Base-by-base conservation (phyloP, 2,329 filamentous ascomycete genomes). In the Amphichorda felina region DNA sequence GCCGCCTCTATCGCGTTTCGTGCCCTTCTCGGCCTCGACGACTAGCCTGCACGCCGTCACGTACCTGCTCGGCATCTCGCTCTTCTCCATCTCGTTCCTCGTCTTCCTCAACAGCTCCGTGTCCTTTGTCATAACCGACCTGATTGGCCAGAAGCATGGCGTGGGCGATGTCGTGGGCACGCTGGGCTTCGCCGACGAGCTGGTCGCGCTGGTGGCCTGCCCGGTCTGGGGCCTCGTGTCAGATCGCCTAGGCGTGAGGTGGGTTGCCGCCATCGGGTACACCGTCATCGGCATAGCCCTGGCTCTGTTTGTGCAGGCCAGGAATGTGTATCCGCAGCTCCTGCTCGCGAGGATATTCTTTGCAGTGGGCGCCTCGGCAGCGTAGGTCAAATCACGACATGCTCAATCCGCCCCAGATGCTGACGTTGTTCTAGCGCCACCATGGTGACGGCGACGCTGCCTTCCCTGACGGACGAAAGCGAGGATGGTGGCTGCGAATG, bases 401-500 rank as follows among this genome's bases (percentile, higher is more conserved):
- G n/a, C n/a, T n/a, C n/a, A n/a, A n/a, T n/a, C n/a, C n/a, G n/a
- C n/a, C n/a, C n/a, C n/a, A n/a, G n/a, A n/a, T n/a, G n/a, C n/a
- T n/a, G n/a, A n/a, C n/a, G n/a, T n/a, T n/a, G n/a, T n/a, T 40
- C 9, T 37, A 76, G 72, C 5, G 72, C 87, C 11, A 96, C 91
- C 2, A 98, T 98, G 91, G 91, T 98, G 15, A 96, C 91, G 8
- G 91, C 91, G 4, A 86, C 94, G 31, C 67, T 98, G 17, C 91
- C 91, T 2, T 79, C 72, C 9, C 59, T 81, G 44, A 78, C 75
- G 5, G 70, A 71, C 42, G 70, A 74, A 22, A 59, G 51, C 27
- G 51, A 50, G 27, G 43, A 48, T 2, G 43, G 38, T 27, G 39
- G 3, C 41, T 44, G 30, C 26, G 26, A 26, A 10, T 5, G 7